Evolutionary conservation across 139 green algal species (phyloP), one percentile per base, ranked within the genome.

Genomic region (Mesostigma viride): DNA sequence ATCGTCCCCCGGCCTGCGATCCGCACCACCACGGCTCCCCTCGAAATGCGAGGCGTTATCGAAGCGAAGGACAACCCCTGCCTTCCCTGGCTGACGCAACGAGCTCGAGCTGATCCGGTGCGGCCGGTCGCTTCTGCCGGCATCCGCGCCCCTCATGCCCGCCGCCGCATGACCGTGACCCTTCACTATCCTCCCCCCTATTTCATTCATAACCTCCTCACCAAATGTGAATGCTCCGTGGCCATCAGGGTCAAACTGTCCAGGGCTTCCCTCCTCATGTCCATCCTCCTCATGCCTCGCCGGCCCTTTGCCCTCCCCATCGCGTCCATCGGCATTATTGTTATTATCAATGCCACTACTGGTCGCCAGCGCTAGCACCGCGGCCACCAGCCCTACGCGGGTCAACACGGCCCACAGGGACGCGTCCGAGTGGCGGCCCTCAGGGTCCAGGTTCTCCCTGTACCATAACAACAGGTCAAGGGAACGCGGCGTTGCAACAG

Each of bases 401-500:
- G 11, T 53, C 44, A 24, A 17, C 44, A 53, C 44, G 44, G 44
- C 44, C 44, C 14, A 82, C 67, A 0, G n/a, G n/a, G n/a, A n/a
- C n/a, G 64, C 77, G 61, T 94, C 88, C 5, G 27, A 70, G 74
- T 87, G 63, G 3, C 59, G 14, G 22, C 62, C 45, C 45, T 88
- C 89, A 6, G 90, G 89, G 77, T 95, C 89, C 67, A 96, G 82
- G 81, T 95, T 95, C 64, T 11, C 14, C 44, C 14, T 17, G 44
- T 11, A 11, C 14, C 14, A 11, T 11, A 53, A 17, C 14, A 11
- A 11, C 14, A 17, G 14, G 44, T 17, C 17, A 17, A 17, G 14
- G 14, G 44, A 11, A 17, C 44, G 44, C 17, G 14, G 17, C 44
- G 44, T 24, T 24, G 17, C 14, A 53, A 53, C 14, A 53, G 17